These are phyloP conservation scores for Melanopsichium pennsylvanicum DNA, from an alignment of 1,284 basidiomycete genomes.

Conservation along the genomic window DNA sequence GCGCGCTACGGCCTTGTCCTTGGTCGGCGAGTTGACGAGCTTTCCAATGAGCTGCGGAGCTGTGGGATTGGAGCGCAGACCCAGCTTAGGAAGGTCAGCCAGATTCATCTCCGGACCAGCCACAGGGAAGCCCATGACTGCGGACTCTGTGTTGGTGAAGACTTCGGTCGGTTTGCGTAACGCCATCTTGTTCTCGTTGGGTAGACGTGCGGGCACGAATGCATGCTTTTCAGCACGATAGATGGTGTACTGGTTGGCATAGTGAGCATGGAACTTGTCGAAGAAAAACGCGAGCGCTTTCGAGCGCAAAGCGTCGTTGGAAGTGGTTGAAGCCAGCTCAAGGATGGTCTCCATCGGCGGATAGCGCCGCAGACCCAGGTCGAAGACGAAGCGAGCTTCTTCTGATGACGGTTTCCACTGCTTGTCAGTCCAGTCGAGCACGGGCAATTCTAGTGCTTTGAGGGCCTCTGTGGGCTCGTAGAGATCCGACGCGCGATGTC, in stretches of 20 bases:
- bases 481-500: slow-evolving; percentile 59
- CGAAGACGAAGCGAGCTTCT: slow-evolving; percentile 81
- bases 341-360: slow-evolving; percentile 75
- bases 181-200: slow-evolving; percentile 69
- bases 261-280: slow-evolving; percentile 52
- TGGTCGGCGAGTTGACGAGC: slow-evolving; percentile 75
- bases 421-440: slow-evolving; percentile 83
- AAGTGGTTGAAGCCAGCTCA: slow-evolving; percentile 38
- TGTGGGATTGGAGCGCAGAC: slow-evolving; percentile 78
- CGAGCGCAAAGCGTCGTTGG: slow-evolving; percentile 29
- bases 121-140: slow-evolving; percentile 78
- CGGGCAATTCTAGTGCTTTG: slow-evolving; percentile 77
- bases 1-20: slow-evolving; percentile 71
- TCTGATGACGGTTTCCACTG: slow-evolving; percentile 49
- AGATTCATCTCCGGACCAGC: slow-evolving; percentile 71
- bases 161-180: slow-evolving; percentile 79
- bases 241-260: slow-evolving; percentile 47
- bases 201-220: slow-evolving; percentile 75
- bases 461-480: slow-evolving; percentile 85
- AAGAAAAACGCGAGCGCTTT: slow-evolving; percentile 60
- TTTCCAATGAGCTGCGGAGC: slow-evolving; percentile 74
- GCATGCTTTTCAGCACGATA: slow-evolving; percentile 65
- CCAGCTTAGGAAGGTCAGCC: slow-evolving; percentile 74
- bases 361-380: slow-evolving; percentile 77
- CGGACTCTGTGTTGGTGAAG: slow-evolving; percentile 77